Base-by-base conservation (phyloP, 352 stramenopile species). In the Phytophthora cactorum region DNA sequence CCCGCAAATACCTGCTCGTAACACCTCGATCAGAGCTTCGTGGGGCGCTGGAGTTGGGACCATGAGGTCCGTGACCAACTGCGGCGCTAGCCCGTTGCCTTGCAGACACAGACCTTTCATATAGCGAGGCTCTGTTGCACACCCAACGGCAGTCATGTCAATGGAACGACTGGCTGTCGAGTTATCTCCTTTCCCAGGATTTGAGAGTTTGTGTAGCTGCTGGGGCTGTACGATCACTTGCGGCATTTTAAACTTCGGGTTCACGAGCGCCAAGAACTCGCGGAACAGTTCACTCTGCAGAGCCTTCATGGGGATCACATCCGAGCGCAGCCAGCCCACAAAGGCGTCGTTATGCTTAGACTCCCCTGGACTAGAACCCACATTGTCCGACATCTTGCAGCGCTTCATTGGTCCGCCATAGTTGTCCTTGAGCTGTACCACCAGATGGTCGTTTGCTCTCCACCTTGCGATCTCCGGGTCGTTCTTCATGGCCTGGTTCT, bases 1-100 rank as follows among this genome's bases (percentile, higher is more conserved):
- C 36, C 82, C 84, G 45, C 86, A 93, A 59, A 93, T 86, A 11
- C 86, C 86, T 38, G 84, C 82, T 32, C 80, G 80, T 8, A 87
- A 62, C 34, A 93, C 79, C 28, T 81, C 74, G 41, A 93, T 74
- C 25, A 92, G 72, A 9, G 81, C 84, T 57, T 91, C 85, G 17
- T 74, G 49, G 1, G 59, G 44, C 3, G 17, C 56, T 52, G 82
- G 77, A 9, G 54, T 70, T 2, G 84, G 84, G n/a, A 81, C 59
- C 32, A 66, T 36, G 12, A 86, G 55, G 52, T 88, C 66, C 2
- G 43, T 77, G n/a, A 72, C 52, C 38, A 90, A 49, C 38, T 67
- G 51, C 28, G 71, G 63, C 2, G 62, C 60, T 11, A 59, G 32
- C 15, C 66, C 55, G 49, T 74, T 67, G 56, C 70, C 74, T 67